Conservation (phyloP, 2,329 filamentous ascomycete species). For the Curvularia eragrostidis region DNA sequence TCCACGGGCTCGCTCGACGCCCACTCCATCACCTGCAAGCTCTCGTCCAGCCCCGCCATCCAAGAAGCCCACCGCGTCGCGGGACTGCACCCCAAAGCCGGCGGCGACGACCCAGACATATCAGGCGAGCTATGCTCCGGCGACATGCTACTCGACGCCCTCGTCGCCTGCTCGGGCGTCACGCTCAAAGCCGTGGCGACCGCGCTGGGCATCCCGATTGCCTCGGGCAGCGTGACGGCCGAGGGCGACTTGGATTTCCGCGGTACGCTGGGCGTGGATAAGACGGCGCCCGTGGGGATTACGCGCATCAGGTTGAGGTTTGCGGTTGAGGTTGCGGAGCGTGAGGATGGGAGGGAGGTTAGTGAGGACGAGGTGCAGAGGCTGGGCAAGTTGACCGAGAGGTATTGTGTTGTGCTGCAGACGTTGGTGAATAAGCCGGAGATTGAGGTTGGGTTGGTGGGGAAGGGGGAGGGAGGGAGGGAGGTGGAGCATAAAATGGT, state of each 20-base stretch:
- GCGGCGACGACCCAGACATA: constrained; percentile 52
- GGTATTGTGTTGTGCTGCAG: constrained; percentile 56
- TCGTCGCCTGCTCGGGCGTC: constrained; percentile 59
- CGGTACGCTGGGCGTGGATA: constrained; percentile 59
- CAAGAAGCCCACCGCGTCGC: constrained; percentile 53
- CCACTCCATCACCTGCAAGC: constrained; percentile 57
- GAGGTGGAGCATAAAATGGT: constrained; percentile 11
- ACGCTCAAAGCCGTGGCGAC: constrained; percentile 61
- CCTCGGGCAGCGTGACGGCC: constrained; percentile 52
- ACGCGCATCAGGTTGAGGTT: constrained; percentile 56
- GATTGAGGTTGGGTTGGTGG: constrained; percentile 36
- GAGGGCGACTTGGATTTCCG: constrained; percentile 59
- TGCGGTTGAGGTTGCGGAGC: constrained; percentile 49
- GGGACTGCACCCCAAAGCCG: constrained; percentile 57
- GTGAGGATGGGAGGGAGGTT: constrained; percentile 45
- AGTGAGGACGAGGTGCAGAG: constrained; percentile 54
- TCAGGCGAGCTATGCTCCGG: constrained; percentile 59
- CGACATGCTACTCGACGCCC: constrained; percentile 59
- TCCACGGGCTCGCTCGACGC: constrained; percentile 54
- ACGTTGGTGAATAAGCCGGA: constrained; percentile 42
- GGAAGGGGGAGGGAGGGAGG: constrained; percentile 30
- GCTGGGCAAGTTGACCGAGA: constrained; percentile 57
- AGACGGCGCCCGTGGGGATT: constrained; percentile 56
- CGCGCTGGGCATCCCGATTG: constrained; percentile 54
- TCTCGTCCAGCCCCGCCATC: constrained; percentile 52